Evolutionary conservation across 768 basidiomycete species (phyloP).

Genomic region (Boletellus sp.): DNA sequence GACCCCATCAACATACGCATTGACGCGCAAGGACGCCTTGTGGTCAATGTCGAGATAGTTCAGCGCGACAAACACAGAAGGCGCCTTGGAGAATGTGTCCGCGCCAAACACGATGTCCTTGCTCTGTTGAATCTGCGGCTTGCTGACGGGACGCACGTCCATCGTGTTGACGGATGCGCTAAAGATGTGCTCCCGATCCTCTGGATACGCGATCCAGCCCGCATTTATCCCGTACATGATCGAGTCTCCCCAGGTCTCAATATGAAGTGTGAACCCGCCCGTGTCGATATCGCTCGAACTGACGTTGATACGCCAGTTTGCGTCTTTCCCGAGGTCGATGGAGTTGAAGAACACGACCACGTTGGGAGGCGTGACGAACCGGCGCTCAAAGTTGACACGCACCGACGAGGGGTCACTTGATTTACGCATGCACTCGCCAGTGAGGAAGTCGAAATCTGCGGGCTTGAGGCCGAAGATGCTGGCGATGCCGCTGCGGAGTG

Average conservation of each 20-base stretch:
- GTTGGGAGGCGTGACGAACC: conserved; percentile 13
- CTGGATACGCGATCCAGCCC: conserved; percentile 20
- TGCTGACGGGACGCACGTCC: not conserved
- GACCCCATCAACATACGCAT: conserved; percentile 8
- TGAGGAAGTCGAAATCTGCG: conserved; percentile 12
- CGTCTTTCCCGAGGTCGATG: conserved; percentile 6
- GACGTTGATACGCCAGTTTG: conserved; percentile 7
- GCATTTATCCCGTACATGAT: not conserved
- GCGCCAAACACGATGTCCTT: conserved; percentile 6
- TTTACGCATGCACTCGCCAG: conserved; percentile 6
- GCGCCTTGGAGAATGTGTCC: conserved; percentile 11
- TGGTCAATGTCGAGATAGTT: conserved; percentile 12
- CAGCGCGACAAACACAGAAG: conserved; percentile 16
- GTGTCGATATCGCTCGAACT: conserved; percentile 8
- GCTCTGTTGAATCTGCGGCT: conserved; percentile 1
- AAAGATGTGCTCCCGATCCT: conserved; percentile 17
- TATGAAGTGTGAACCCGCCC: conserved; percentile 12
- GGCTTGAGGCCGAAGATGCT: conserved; percentile 7
- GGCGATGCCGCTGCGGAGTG: not conserved
- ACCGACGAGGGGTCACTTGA: not conserved
- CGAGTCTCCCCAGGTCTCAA: conserved; percentile 10
- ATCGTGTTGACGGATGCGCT: conserved; percentile 12
- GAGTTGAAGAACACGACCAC: conserved; percentile 14
- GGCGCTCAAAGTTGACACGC: conserved; percentile 11
- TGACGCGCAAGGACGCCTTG: conserved; percentile 10